These are phyloP conservation scores for Geranium brycei DNA, from an alignment of 345 rosid genomes.

Conservation along the genomic window DNA sequence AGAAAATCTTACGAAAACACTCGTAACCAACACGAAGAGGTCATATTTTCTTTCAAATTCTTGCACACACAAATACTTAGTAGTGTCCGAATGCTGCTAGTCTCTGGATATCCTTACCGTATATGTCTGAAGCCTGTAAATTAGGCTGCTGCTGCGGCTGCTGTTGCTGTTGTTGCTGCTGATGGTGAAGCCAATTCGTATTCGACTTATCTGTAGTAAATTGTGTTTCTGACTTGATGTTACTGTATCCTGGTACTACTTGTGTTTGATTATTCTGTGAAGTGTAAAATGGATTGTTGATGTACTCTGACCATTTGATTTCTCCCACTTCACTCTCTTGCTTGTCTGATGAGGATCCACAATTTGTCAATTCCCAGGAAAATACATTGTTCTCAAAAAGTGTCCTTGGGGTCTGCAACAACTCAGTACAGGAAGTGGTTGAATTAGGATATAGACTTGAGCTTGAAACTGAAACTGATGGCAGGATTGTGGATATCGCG, in stretches of 20 bases:
- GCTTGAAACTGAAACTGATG: neutral
- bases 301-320: conserved; percentile 44
- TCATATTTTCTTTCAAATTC: neutral
- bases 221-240: neutral
- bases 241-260: neutral
- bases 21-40: neutral
- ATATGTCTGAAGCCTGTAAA: neutral
- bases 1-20: neutral
- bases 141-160: neutral
- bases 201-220: neutral
- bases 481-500: neutral
- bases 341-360: conserved; percentile 14
- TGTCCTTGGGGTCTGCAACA: neutral
- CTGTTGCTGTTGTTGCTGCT: neutral
- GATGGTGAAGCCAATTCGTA: neutral
- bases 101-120: neutral
- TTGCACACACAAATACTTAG: neutral
- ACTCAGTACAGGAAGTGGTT: too few species aligned
- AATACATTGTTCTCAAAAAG: neutral
- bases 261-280: conserved; percentile 11
- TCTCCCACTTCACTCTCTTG: conserved; percentile 22
- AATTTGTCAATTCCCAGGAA: conserved; percentile 8
- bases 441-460: neutral
- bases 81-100: neutral
- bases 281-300: conserved; percentile 22